Conservation (phyloP, 2,329 filamentous ascomycete genomes). For the Diaporthe sp. region DNA sequence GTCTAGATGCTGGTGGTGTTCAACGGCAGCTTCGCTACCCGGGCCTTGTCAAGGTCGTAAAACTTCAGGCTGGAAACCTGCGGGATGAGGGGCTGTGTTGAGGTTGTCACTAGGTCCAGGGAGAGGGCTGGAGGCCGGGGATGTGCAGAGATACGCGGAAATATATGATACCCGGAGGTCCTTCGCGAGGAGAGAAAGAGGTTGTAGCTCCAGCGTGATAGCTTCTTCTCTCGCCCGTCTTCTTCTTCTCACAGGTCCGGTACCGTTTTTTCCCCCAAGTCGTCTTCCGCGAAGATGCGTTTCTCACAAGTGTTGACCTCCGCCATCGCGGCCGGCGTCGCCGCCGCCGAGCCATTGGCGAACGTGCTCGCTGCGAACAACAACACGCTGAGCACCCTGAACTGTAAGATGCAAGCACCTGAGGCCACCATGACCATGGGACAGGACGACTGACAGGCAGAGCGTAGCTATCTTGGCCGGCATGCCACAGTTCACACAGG, state of each 20-base stretch:
- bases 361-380: constrained; percentile 38
- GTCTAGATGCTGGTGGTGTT: constrained; percentile 3
- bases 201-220: neutral
- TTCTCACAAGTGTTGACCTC: constrained; percentile 29
- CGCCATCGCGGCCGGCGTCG: constrained; percentile 18
- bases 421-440: neutral
- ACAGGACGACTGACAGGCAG: neutral
- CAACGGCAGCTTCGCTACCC: constrained; percentile 30
- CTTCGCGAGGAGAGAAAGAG: neutral
- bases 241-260: constrained; percentile 20
- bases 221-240: neutral
- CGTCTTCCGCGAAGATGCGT: constrained; percentile 35
- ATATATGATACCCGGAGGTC: constrained; percentile 11
- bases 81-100: constrained; percentile 12
- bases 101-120: neutral
- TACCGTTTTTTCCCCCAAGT: constrained; percentile 6
- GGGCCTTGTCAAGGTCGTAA: constrained; percentile 27
- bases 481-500: constrained; percentile 38
- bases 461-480: constrained; percentile 41
- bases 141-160: neutral
- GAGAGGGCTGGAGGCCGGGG: neutral
- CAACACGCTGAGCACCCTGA: constrained; percentile 39
- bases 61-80: constrained; percentile 33
- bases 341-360: constrained; percentile 35
- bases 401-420: constrained; percentile 1